Evolutionary conservation across 2,329 filamentous ascomycete species (phyloP), one percentile per base, ranked within the genome.

Genomic region (Westerdykella sp.): DNA sequence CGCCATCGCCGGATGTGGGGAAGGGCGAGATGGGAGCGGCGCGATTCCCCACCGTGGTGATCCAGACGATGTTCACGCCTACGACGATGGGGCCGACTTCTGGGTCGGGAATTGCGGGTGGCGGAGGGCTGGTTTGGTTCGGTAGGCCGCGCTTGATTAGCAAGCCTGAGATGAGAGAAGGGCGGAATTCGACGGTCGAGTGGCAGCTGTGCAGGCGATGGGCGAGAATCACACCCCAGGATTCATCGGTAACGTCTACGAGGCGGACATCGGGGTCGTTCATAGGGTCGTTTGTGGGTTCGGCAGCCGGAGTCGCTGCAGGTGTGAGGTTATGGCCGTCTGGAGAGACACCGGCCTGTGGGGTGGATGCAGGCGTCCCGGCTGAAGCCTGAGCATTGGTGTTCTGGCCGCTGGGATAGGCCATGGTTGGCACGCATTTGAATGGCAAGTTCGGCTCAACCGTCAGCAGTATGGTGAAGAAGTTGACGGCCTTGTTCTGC

Each of bases 211-310:
- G 67, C 0, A 64, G 51, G n/a, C 68, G 74, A 59, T 87, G 83
- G 1, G 79, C 75, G 34, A 86, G 74, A 13, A 93, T 72, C 5
- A 85, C 77, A 15, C 83, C 85, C 83, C 84, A 91, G 0, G 79
- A 84, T 49, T 87, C 84, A 55, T 93, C 87, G 1, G 81, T 81
- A 2, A 79, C 67, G 57, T 93, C 86, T 14, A 86, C 69, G 10
- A 94, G 76, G 15, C 83, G 78, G 1, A 83, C 79, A 44, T 90
- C 85, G 1, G 73, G 73, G 45, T 84, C 80, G 15, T 49, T 51
- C 1, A 48, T 56, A 32, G 37, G 75, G 68, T 54, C 80, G 30
- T 72, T 68, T 2, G 69, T 65, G 11, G 52, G 57, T 34, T 74
- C 21, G 71, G 60, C 78, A 3, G 75, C 72, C 1, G 75, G 84